These are phyloP conservation scores for Plasmodium vivax DNA, from an alignment of 169 alveolate species.

Conservation along the genomic window DNA sequence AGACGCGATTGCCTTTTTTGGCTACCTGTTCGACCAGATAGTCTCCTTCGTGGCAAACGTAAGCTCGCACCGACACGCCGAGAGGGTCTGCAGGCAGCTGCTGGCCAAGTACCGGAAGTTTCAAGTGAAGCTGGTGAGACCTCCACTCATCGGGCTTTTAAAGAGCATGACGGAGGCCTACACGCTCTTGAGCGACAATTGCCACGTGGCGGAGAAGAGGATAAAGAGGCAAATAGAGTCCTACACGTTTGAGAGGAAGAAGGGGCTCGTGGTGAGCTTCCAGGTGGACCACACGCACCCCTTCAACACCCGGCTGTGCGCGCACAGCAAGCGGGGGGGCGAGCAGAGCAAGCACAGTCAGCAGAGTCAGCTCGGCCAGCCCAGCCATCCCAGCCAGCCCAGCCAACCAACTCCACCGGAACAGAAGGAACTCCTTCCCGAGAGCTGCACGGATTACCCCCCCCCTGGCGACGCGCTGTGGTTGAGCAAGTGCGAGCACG, in stretches of 20 bases:
- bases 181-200: conserved; percentile 12
- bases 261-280: conserved; percentile 31
- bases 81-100: conserved; percentile 24
- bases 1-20: not conserved
- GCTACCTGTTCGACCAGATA: conserved; percentile 42
- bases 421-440: not conserved
- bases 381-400: not conserved
- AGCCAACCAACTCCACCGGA: not conserved
- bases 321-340: not conserved
- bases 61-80: conserved; percentile 16
- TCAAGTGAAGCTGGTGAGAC: conserved; percentile 16
- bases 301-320: conserved; percentile 2
- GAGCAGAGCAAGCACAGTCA: no score
- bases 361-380: not conserved
- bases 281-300: conserved; percentile 7
- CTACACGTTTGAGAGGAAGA: conserved; percentile 32
- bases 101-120: not conserved
- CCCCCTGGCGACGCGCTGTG: not conserved
- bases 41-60: conserved; percentile 24
- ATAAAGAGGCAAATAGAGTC: conserved; percentile 11
- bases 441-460: not conserved
- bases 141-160: conserved; percentile 31
- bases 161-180: conserved; percentile 23
- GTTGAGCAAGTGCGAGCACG: conserved; percentile 39
- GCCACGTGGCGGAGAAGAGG: conserved; percentile 6